Conservation (phyloP, 345 rosid genomes). For the Brassica juncea region DNA sequence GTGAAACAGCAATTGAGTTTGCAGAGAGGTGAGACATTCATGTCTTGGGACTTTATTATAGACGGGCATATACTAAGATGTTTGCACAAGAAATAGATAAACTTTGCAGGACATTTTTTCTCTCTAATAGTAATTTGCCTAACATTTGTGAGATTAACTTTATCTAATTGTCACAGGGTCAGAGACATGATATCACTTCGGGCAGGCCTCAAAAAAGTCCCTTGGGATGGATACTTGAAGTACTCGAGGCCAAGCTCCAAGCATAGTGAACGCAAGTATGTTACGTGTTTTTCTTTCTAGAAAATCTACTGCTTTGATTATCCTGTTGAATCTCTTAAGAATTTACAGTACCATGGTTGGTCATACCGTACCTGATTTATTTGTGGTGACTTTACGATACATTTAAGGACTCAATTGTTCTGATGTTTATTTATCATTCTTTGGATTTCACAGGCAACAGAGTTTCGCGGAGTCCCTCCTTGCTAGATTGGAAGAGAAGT, state of each 20-base stretch:
- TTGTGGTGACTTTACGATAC: background rate
- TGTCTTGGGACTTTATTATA: background rate
- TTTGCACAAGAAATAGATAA: background rate
- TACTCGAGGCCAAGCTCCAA: constrained; percentile 93
- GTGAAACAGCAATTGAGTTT: constrained; percentile 63
- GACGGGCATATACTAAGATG: constrained; percentile 9
- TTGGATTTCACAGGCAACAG: constrained; percentile 70
- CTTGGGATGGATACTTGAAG: constrained; percentile 99
- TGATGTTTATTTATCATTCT: constrained; percentile 22
- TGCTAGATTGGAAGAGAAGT: constrained; percentile 72
- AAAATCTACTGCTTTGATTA: background rate
- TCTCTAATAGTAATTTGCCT: background rate
- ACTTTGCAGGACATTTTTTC: background rate
- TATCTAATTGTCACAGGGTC: constrained; percentile 53
- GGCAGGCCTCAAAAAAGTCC: constrained; percentile 94
- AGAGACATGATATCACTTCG: constrained; percentile 85
- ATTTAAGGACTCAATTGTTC: background rate
- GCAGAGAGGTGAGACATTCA: constrained; percentile 76
- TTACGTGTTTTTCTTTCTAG: constrained; percentile 15
- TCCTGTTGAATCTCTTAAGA: constrained; percentile 5
- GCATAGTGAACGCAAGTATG: constrained; percentile 95
- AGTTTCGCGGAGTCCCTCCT: constrained; percentile 85
- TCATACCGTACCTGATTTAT: background rate
- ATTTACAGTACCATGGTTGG: background rate
- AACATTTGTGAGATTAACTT: constrained; percentile 3